These are phyloP conservation scores for Fomitopsis schrenkii DNA, from an alignment of 1,284 basidiomycete genomes.

Conservation along the genomic window DNA sequence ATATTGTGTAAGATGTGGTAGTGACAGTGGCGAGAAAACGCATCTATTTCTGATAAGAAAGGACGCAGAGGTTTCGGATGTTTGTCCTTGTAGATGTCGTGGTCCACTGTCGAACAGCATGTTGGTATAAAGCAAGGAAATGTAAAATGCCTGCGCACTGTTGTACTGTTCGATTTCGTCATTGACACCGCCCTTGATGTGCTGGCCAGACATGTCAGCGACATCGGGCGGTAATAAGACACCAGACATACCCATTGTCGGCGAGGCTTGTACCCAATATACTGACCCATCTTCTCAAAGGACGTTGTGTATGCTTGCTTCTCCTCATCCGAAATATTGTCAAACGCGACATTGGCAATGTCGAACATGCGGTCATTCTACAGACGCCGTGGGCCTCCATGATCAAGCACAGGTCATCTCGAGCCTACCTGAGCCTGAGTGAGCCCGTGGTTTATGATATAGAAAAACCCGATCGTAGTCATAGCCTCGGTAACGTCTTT, in stretches of 20 bases:
- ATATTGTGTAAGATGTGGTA: slow-evolving; percentile 46
- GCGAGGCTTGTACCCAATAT: slow-evolving; percentile 56
- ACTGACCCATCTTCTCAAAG: slow-evolving; percentile 48
- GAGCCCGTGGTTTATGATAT: slow-evolving; percentile 57
- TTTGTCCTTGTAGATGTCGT: slow-evolving; percentile 36
- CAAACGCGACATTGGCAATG: slow-evolving; percentile 56
- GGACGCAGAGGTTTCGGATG: slow-evolving; percentile 50
- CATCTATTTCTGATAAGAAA: slow-evolving; percentile 54
- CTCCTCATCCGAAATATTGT: slow-evolving; percentile 46
- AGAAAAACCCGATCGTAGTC: slow-evolving; percentile 60
- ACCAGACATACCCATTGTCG: slow-evolving; percentile 10
- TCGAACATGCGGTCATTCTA: slow-evolving; percentile 49
- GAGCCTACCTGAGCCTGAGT: slow-evolving; percentile 36
- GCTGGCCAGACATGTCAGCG: slow-evolving; percentile 28
- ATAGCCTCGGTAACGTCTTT: slow-evolving; percentile 55
- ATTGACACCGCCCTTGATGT: slow-evolving; percentile 51
- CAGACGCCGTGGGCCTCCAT: background rate
- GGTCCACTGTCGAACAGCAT: slow-evolving; percentile 35
- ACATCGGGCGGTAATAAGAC: background rate
- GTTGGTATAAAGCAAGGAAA: background rate
- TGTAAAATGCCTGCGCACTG: slow-evolving; percentile 30
- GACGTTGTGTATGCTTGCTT: slow-evolving; percentile 49
- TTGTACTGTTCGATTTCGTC: slow-evolving; percentile 61
- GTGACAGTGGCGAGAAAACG: slow-evolving; percentile 49
- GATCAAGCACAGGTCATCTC: background rate